Percentiles rank a stretch among this genome's conserved stretches.
These are phyloP conservation scores for Phytophthora gonapodyides DNA, from an alignment of 352 stramenopile species.

Conservation along the genomic window DNA sequence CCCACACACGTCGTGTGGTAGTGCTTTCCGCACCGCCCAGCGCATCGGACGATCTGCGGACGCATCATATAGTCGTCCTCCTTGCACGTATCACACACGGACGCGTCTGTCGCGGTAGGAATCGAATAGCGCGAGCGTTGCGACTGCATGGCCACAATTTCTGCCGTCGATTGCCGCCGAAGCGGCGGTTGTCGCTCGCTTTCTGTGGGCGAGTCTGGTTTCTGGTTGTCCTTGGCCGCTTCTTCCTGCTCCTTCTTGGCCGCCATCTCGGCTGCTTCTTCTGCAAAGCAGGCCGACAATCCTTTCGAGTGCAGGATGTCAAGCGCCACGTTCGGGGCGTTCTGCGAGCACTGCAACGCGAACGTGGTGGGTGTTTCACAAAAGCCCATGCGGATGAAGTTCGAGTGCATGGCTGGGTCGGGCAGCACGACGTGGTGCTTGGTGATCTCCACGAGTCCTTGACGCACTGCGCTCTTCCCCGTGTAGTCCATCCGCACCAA, in stretches of 20 bases:
- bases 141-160: constrained; percentile 77
- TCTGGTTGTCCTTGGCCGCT: constrained; percentile 24
- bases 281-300: constrained; percentile 53
- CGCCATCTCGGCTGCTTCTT: constrained; percentile 31
- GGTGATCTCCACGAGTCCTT: constrained; percentile 80
- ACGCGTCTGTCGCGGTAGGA: constrained; percentile 34
- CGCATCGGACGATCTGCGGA: constrained; percentile 70
- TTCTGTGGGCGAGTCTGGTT: constrained; percentile 8
- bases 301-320: constrained; percentile 74
- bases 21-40: constrained; percentile 46
- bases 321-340: constrained; percentile 73
- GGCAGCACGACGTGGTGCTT: constrained; percentile 80
- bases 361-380: constrained; percentile 76
- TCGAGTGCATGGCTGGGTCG: constrained; percentile 79
- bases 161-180: constrained; percentile 63
- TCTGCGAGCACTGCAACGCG: constrained; percentile 77
- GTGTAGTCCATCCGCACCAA: constrained; percentile 66
- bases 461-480: constrained; percentile 64
- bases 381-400: constrained; percentile 84
- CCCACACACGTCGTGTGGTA: constrained; percentile 84
- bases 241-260: constrained; percentile 28
- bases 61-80: constrained; percentile 88
- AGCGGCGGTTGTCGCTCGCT: constrained; percentile 26
- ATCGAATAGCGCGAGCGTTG: constrained; percentile 57
- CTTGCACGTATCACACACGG: constrained; percentile 60